Percentiles rank a stretch among this genome's conserved stretches.
phyloP scores from a whole-genome alignment of 2,329 filamentous ascomycete species.

The Phyllosticta citriasiana region DNA sequence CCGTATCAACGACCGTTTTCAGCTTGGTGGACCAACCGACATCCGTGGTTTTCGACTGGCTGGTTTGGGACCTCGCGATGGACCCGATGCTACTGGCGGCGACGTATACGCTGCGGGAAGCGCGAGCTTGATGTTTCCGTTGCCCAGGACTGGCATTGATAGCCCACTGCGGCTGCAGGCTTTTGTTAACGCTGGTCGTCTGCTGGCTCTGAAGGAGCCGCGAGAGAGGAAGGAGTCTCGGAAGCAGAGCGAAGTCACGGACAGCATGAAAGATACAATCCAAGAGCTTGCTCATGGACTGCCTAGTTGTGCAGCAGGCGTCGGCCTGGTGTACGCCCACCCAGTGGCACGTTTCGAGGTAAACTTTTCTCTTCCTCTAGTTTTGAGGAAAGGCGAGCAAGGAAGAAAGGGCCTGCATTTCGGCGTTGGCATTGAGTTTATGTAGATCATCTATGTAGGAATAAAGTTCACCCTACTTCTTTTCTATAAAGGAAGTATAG shows the following conservation, averaged over 20 bases:
- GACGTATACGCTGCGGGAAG: slow-evolving; percentile 87
- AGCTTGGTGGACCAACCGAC: slow-evolving; percentile 87
- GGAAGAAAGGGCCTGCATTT: slow-evolving; percentile 85
- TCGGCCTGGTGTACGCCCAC: slow-evolving; percentile 91
- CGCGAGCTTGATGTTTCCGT: slow-evolving; percentile 72
- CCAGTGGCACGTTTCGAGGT: slow-evolving; percentile 88
- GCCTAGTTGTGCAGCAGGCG: slow-evolving; percentile 75
- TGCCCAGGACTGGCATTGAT: slow-evolving; percentile 72
- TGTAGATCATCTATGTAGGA: slow-evolving; percentile 44
- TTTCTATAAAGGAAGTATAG: not conserved
- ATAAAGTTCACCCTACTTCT: not conserved
- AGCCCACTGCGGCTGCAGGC: slow-evolving; percentile 79
- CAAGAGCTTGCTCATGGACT: slow-evolving; percentile 62
- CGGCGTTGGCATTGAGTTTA: slow-evolving; percentile 91
- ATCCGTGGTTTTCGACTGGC: slow-evolving; percentile 87
- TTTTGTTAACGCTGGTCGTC: slow-evolving; percentile 81
- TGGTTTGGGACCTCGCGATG: slow-evolving; percentile 81
- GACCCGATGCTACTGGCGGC: slow-evolving; percentile 75
- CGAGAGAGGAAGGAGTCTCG: slow-evolving; percentile 19
- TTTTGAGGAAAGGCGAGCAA: slow-evolving; percentile 73
- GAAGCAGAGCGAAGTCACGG: slow-evolving; percentile 39
- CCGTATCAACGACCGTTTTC: slow-evolving; percentile 87
- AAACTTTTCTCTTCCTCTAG: slow-evolving; percentile 84
- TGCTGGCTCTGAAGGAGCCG: slow-evolving; percentile 61
- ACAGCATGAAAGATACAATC: slow-evolving; percentile 52